phyloP scores from a whole-genome alignment of 345 rosid species.

The Hibiscus syriacus region DNA sequence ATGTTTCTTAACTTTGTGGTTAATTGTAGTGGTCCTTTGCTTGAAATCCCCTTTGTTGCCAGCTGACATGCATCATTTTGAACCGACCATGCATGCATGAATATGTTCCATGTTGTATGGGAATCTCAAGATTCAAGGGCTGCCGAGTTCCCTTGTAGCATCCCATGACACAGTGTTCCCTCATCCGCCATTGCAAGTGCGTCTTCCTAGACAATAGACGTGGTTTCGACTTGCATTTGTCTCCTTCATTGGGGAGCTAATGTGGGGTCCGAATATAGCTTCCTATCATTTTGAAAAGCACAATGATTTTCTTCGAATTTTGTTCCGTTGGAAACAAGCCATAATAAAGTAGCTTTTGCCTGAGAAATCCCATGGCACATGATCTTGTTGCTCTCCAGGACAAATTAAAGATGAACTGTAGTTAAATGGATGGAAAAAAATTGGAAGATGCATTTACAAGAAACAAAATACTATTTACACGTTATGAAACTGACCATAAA shows the following conservation, averaged over 20 bases:
- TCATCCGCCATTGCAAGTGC: not conserved
- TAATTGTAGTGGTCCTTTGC: not conserved
- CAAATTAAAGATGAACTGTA: too few species aligned
- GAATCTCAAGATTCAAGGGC: conserved; percentile 17
- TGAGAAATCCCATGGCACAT: not conserved
- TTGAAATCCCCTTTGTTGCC: not conserved
- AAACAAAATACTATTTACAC: too few species aligned
- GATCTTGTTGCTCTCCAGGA: too few species aligned
- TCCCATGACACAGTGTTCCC: conserved; percentile 10
- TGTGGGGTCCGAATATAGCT: conserved; percentile 10
- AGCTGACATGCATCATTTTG: not conserved
- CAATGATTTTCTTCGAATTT: not conserved
- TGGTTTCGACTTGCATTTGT: conserved; percentile 1
- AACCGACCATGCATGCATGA: conserved; percentile 7
- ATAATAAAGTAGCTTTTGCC: not conserved
- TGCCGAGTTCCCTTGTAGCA: conserved; percentile 4
- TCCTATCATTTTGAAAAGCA: conserved; percentile 12
- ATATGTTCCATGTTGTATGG: conserved; percentile 11
- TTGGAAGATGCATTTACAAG: too few species aligned
- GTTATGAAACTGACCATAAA: too few species aligned
- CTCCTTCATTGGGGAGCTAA: not conserved
- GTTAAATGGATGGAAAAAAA: too few species aligned
- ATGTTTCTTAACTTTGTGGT: not conserved
- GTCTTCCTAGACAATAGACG: conserved; percentile 4
- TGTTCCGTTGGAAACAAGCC: conserved; percentile 1